phyloP scores from a whole-genome alignment of 2,329 filamentous ascomycete species.

The Xylaria hypoxylon region DNA sequence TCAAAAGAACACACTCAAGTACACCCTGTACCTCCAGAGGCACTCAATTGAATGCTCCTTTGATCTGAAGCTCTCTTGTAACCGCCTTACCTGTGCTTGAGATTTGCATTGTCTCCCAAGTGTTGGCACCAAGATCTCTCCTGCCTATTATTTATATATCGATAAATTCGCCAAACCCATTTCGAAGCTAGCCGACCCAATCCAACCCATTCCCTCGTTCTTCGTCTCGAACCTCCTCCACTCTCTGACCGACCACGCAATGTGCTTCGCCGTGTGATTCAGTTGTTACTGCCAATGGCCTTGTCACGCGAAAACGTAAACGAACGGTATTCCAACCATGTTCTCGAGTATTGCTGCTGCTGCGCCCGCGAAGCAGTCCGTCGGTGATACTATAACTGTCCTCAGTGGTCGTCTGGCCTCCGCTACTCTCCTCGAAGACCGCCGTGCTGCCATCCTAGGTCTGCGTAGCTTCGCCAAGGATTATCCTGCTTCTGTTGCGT shows the following conservation, averaged over 20 bases:
- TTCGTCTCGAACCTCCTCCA: slow-evolving; percentile 7
- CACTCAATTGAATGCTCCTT: slow-evolving; percentile 5
- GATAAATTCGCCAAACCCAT: slow-evolving; percentile 8
- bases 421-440: slow-evolving; percentile 92
- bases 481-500: slow-evolving; percentile 95
- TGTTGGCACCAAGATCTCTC: neutral
- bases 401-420: slow-evolving; percentile 88
- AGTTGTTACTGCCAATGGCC: slow-evolving; percentile 47
- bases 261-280: slow-evolving; percentile 46
- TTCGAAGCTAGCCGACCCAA: slow-evolving; percentile 5
- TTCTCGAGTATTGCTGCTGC: slow-evolving; percentile 72
- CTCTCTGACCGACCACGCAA: slow-evolving; percentile 43
- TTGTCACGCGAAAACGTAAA: slow-evolving; percentile 43
- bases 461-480: slow-evolving; percentile 96
- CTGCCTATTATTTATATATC: slow-evolving; percentile 10
- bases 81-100: neutral
- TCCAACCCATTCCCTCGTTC: slow-evolving; percentile 2
- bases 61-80: slow-evolving; percentile 8
- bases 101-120: neutral
- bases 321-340: slow-evolving; percentile 58
- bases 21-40: neutral
- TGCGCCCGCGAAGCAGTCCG: slow-evolving; percentile 94
- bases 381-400: slow-evolving; percentile 91
- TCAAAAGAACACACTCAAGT: slow-evolving; percentile 20
- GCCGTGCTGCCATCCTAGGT: slow-evolving; percentile 90